Conservation (phyloP, 768 basidiomycete genomes). For the Xerocomus spinulosus region DNA sequence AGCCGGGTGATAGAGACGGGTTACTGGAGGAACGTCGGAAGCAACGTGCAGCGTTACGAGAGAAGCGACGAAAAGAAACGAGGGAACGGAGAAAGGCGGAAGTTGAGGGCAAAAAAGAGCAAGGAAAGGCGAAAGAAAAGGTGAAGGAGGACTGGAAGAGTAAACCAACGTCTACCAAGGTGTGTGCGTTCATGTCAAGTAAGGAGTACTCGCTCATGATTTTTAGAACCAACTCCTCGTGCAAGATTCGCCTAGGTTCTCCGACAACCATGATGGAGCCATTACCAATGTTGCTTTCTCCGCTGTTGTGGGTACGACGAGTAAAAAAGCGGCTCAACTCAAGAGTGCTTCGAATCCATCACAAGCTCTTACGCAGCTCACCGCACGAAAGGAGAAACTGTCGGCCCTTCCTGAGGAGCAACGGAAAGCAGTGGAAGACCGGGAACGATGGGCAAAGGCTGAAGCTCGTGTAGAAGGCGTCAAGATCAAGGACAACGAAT, state of each 20-base stretch:
- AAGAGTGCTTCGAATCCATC: conserved; percentile 76
- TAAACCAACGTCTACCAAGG: conserved; percentile 51
- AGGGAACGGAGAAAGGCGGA: conserved; percentile 74
- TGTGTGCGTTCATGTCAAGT: conserved; percentile 23
- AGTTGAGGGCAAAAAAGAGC: conserved; percentile 52
- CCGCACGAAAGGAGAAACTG: conserved; percentile 72
- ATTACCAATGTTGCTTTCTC: conserved; percentile 72
- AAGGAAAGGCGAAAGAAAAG: conserved; percentile 46
- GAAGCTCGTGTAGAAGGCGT: conserved; percentile 82
- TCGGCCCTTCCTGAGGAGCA: conserved; percentile 78
- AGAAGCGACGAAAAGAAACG: conserved; percentile 79
- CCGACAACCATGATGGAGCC: conserved; percentile 35
- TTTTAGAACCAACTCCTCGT: conserved; percentile 79
- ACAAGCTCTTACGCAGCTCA: conserved; percentile 79
- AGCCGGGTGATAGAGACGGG: conserved; percentile 69
- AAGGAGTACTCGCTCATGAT: too few relatives aligned
- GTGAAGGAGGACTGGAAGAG: conserved; percentile 39
- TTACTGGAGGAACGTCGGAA: conserved; percentile 74
- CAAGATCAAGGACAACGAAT: conserved; percentile 87
- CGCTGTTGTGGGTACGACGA: conserved; percentile 46
- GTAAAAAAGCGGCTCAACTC: conserved; percentile 48
- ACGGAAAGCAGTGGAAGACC: conserved; percentile 72
- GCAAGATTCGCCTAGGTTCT: conserved; percentile 37
- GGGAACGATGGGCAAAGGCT: conserved; percentile 88
- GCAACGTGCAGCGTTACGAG: conserved; percentile 78